Evolutionary conservation across 176 grass and related monocot genomes (phyloP).

Genomic region (Lolium rigidum): DNA sequence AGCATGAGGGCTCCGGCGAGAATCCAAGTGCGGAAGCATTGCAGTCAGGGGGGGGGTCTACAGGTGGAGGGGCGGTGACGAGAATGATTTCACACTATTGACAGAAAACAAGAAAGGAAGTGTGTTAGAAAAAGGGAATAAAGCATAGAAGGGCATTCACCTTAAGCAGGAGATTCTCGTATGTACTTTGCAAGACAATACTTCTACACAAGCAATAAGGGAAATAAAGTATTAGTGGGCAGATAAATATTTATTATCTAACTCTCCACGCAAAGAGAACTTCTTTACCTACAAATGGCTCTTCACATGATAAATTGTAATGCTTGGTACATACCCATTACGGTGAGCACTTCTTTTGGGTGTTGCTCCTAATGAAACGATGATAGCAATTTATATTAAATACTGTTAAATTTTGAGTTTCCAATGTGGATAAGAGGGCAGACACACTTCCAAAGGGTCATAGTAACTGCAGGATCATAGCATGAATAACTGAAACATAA

Average conservation of each 20-base stretch:
- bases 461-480: not conserved
- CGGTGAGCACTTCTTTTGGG: slow-evolving; percentile 96
- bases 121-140: slow-evolving; percentile 15
- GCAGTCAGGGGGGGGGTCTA: too few relatives aligned
- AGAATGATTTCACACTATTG: too few relatives aligned
- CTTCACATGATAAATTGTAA: slow-evolving; percentile 98
- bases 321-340: slow-evolving; percentile 97
- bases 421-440: slow-evolving; percentile 40
- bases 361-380: slow-evolving; percentile 80
- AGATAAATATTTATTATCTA: slow-evolving; percentile 27
- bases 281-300: slow-evolving; percentile 88
- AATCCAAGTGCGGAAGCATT: too few relatives aligned
- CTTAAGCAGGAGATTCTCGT: slow-evolving; percentile 85
- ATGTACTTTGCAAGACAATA: slow-evolving; percentile 98
- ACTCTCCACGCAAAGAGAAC: slow-evolving; percentile 18
- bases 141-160: slow-evolving; percentile 58
- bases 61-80: too few relatives aligned
- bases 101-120: not conserved
- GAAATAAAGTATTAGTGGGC: slow-evolving; percentile 39
- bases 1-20: too few relatives aligned
- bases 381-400: slow-evolving; percentile 21
- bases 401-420: slow-evolving; percentile 19
- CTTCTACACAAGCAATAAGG: slow-evolving; percentile 61
- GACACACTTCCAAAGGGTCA: slow-evolving; percentile 28
- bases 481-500: not conserved